Percentiles rank a stretch among this genome's conserved stretches.
Conservation (phyloP, 306 rosid species). For the Cicer cuneatum region DNA sequence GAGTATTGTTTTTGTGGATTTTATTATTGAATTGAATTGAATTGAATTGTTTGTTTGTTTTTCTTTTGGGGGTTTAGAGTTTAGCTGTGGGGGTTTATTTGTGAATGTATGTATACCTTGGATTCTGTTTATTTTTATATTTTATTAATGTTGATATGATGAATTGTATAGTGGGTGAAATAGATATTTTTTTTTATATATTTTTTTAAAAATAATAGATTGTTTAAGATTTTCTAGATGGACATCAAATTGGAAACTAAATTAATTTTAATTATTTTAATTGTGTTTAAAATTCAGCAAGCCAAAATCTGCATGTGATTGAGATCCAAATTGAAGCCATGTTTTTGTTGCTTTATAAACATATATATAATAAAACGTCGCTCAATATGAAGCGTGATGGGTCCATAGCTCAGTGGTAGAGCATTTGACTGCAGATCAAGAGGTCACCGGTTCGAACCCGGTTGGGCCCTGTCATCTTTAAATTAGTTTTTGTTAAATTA, state of each 20-base stretch:
- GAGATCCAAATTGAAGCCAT: too few species aligned
- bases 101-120: slow-evolving; percentile 3
- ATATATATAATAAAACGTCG: too few species aligned
- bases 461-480: slow-evolving; percentile 47
- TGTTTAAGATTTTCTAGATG: not conserved
- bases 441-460: slow-evolving; percentile 63
- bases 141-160: not conserved
- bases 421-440: slow-evolving; percentile 71
- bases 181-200: not conserved
- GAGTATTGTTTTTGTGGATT: not conserved
- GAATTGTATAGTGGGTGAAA: not conserved
- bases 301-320: too few species aligned
- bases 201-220: not conserved
- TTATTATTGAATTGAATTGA: not conserved
- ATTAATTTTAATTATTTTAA: not conserved
- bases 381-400: not conserved
- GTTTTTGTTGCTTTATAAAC: too few species aligned
- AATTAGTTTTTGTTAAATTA: not conserved
- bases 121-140: slow-evolving; percentile 13
- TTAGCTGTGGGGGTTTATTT: not conserved
- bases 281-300: not conserved
- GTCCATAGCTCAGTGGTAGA: slow-evolving; percentile 65
- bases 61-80: not conserved
- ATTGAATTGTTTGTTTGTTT: not conserved
- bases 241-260: not conserved